These are phyloP conservation scores for Afroboletus lepidellus DNA, from an alignment of 1,284 basidiomycete species.

Conservation along the genomic window DNA sequence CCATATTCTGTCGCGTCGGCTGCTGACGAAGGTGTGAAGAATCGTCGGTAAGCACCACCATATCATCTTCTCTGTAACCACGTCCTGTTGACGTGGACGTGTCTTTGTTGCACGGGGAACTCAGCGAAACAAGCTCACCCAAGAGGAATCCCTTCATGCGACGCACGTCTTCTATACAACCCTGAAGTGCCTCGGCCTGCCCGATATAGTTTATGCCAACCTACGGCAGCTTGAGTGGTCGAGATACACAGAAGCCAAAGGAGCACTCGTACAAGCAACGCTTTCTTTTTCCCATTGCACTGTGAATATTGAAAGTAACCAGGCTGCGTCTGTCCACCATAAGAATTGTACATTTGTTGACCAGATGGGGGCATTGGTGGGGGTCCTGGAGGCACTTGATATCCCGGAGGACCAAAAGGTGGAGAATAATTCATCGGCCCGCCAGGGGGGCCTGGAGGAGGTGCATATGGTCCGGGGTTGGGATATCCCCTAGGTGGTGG, in stretches of 20 bases:
- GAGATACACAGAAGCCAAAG: background rate
- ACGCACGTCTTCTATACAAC: constrained; percentile 87
- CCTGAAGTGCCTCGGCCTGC: constrained; percentile 59
- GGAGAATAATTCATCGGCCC: constrained; percentile 7
- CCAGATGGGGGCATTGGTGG: constrained; percentile 57
- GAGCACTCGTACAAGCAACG: constrained; percentile 59
- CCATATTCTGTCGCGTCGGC: constrained; percentile 84
- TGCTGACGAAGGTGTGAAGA: constrained; percentile 55
- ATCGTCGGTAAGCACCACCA: constrained; percentile 87
- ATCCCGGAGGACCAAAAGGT: constrained; percentile 34
- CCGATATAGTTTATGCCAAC: constrained; percentile 85
- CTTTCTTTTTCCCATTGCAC: constrained; percentile 79
- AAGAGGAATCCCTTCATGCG: constrained; percentile 77
- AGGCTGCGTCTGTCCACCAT: constrained; percentile 51
- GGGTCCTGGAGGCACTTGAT: constrained; percentile 34
- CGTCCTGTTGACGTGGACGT: constrained; percentile 24
- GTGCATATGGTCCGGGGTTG: constrained; percentile 33
- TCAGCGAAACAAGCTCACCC: constrained; percentile 41
- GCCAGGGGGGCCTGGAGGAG: constrained; percentile 42
- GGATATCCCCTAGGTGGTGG: constrained; percentile 28
- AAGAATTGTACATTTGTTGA: constrained; percentile 69
- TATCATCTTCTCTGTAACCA: constrained; percentile 76
- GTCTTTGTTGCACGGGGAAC: background rate
- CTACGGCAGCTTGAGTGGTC: constrained; percentile 34
- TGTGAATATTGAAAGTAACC: constrained; percentile 83